Conservation (phyloP, 225 moss, liverwort and hornwort genomes). For the Asterella californica region DNA sequence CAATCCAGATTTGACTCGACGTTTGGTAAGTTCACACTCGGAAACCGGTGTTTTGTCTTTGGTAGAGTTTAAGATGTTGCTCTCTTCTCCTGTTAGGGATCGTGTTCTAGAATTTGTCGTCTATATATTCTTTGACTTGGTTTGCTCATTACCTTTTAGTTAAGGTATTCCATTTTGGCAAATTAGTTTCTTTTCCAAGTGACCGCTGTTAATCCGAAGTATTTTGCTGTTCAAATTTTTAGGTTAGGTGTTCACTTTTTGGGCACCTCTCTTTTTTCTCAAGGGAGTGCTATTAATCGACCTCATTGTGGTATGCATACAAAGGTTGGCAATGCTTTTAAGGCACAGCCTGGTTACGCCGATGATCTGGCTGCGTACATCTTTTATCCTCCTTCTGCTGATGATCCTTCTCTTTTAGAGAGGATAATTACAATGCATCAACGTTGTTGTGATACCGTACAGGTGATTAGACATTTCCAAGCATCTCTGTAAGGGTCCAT, state of each 20-base stretch:
- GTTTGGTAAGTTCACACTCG: slow-evolving; percentile 49
- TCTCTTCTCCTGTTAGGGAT: not conserved
- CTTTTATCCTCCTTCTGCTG: too few species aligned
- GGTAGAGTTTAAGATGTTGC: not conserved
- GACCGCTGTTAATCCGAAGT: not conserved
- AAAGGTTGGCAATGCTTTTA: slow-evolving; percentile 89
- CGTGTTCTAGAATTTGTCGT: not conserved
- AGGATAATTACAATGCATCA: slow-evolving; percentile 72
- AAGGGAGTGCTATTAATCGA: slow-evolving; percentile 4
- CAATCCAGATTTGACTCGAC: slow-evolving; percentile 77
- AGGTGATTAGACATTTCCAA: slow-evolving; percentile 10
- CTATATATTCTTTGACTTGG: too few species aligned
- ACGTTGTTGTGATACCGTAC: slow-evolving; percentile 56
- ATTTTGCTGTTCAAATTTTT: not conserved
- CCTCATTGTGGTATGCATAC: slow-evolving; percentile 50
- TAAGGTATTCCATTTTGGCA: too few species aligned
- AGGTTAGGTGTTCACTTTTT: not conserved
- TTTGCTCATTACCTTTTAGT: too few species aligned
- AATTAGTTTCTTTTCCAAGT: not conserved
- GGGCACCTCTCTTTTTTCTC: not conserved
- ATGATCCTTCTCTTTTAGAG: slow-evolving; percentile 54
- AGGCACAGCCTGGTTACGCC: slow-evolving; percentile 60
- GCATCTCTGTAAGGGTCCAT: not conserved
- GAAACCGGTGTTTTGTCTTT: not conserved
- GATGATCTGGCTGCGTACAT: slow-evolving; percentile 56